phyloP scores from a whole-genome alignment of 106 monocot genomes.

The Allium fistulosum region DNA sequence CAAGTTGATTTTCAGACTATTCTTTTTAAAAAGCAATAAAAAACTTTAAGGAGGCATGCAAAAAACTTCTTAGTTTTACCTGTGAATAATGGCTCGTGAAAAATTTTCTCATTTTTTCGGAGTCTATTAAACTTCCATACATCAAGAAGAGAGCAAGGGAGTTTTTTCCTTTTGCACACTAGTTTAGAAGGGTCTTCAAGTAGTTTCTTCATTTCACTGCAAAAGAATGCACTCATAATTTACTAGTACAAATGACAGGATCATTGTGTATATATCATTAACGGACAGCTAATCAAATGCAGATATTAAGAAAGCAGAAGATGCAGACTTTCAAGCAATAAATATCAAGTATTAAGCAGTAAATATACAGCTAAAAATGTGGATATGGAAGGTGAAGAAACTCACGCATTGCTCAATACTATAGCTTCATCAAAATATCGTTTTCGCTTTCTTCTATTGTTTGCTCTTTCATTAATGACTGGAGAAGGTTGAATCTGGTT shows the following conservation, averaged over 20 bases:
- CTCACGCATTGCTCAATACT: constrained; percentile 60
- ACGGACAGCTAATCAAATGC: no score
- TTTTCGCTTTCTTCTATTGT: constrained; percentile 30
- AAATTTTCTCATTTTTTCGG: constrained; percentile 27
- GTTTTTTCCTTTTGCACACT: constrained; percentile 46
- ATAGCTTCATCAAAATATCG: constrained; percentile 33
- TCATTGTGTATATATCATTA: no score
- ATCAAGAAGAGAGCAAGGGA: constrained; percentile 36
- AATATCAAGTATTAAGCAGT: background rate
- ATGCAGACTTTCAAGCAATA: no score
- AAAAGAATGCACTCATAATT: background rate
- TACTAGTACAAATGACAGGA: no score
- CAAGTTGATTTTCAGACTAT: no score
- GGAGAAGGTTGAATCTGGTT: constrained; percentile 40
- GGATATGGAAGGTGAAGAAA: constrained; percentile 1
- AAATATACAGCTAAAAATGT: background rate
- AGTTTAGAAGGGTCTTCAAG: constrained; percentile 30
- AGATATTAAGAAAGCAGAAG: no score
- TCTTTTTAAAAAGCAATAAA: no score
- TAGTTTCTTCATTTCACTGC: constrained; percentile 53
- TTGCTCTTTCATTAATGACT: constrained; percentile 10
- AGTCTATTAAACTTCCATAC: constrained; percentile 29
- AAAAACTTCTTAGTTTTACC: constrained; percentile 18
- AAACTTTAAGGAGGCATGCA: no score
- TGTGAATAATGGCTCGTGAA: constrained; percentile 34